Evolutionary conservation across 768 basidiomycete species (phyloP), one percentile per base, ranked within the genome.

Genomic region (Tephrocybe sp.): DNA sequence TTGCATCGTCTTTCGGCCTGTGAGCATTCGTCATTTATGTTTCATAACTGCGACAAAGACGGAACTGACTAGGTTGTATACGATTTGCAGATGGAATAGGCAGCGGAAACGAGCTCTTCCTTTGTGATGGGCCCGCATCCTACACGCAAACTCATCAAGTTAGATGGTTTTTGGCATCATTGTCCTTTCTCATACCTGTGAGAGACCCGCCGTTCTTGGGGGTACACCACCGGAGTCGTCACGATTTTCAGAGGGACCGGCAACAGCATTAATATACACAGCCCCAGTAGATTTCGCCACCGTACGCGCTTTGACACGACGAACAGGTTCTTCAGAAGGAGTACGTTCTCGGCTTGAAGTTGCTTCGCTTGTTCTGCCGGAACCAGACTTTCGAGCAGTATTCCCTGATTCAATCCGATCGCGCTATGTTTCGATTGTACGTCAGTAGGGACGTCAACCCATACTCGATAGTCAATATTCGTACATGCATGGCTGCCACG

Each of bases 1-100:
- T 19, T 50, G 47, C 0, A 33, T 39, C 0, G 30, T 46, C 34
- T 55, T 53, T 18, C 53, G 40, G 16, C 45, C 58, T 57, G 21
- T 45, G 13, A 29, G 18, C 13, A 15, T 13, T 4, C 24, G 21
- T 18, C 16, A 5, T 19, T 15, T 4, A 19, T 7, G 19, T 18
- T 9, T 38, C 37, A 7, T 12, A 19, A 19, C 19, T 38, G 6
- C 37, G 18, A 19, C 5, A 38, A 9, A 3, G 37, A 19, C 18
- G 19, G 21, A 12, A 47, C 55, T 29, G 22, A 54, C 58, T 49
- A 7, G 53, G 53, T 51, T 44, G 43, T 39, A 38, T 18, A 12
- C 46, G 51, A 45, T 29, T 40, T 11, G 22, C 16, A 12, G 39
- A 45, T 2, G 49, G 40, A 16, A 42, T 39, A 8, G 49, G 33